Percentiles rank a stretch among this genome's conserved stretches.
Conservation (phyloP, 768 basidiomycete genomes). For the Leccinum disarticulatum region DNA sequence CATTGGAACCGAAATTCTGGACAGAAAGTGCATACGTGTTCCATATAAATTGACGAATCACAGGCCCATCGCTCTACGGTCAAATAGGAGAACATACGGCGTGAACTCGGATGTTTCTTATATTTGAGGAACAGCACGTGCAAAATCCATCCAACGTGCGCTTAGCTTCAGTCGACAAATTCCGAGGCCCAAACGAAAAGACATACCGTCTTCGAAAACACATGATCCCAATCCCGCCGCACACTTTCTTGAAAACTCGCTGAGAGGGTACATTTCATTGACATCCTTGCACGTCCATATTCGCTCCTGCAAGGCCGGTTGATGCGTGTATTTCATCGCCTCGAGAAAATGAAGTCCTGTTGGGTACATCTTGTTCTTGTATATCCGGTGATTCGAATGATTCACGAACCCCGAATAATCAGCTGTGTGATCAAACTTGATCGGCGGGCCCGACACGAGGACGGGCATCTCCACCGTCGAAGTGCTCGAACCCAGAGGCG, state of each 20-base stretch:
- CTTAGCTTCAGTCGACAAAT: too few species aligned
- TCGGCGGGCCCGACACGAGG: constrained; percentile 19
- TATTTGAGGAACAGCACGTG: constrained; percentile 69
- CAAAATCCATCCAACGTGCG: constrained; percentile 50
- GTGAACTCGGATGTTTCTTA: constrained; percentile 62
- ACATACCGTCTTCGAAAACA: constrained; percentile 52
- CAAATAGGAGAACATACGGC: constrained; percentile 14
- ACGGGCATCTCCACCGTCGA: constrained; percentile 11
- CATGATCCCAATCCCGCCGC: constrained; percentile 55
- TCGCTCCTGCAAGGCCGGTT: constrained; percentile 52
- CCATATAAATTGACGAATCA: too few species aligned
- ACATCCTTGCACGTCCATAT: constrained; percentile 48
- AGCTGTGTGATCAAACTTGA: constrained; percentile 45
- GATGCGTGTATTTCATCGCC: constrained; percentile 63
- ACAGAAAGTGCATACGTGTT: too few species aligned
- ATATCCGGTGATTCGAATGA: constrained; percentile 60
- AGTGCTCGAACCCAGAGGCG: constrained; percentile 2
- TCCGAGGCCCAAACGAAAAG: too few species aligned
- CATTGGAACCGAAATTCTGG: too few species aligned
- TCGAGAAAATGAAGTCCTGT: constrained; percentile 74
- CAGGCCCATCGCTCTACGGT: too few species aligned
- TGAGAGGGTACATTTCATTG: constrained; percentile 38
- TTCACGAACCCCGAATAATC: constrained; percentile 56
- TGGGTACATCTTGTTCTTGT: constrained; percentile 55
- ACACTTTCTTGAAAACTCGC: constrained; percentile 36